Conservation (phyloP, 805 yeast genomes). For the Grigorovia yakushimaensis region DNA sequence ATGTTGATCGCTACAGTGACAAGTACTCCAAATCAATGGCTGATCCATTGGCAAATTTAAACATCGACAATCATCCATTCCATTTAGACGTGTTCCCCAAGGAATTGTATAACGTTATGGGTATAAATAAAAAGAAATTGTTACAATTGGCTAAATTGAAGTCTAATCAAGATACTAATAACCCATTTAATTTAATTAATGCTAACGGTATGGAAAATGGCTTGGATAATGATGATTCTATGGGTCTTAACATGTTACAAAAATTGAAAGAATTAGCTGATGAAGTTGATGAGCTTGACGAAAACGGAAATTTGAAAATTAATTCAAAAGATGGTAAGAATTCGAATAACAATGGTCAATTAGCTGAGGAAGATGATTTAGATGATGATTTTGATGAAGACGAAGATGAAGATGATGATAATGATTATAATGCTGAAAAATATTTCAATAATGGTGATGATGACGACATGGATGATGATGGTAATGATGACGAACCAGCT, state of each 20-base stretch:
- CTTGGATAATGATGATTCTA: not conserved
- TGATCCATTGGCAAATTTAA: conserved; percentile 37
- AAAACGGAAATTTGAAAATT: too few species aligned
- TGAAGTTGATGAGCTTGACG: conserved; percentile 34
- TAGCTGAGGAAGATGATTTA: conserved; percentile 47
- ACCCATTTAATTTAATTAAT: too few species aligned
- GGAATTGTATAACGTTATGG: conserved; percentile 68
- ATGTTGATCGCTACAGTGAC: conserved; percentile 76
- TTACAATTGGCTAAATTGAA: conserved; percentile 31
- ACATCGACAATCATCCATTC: conserved; percentile 73
- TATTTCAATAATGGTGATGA: conserved; percentile 34
- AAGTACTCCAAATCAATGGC: conserved; percentile 52
- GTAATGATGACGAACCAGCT: conserved; percentile 44
- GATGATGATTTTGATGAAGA: conserved; percentile 49
- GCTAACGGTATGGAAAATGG: conserved; percentile 23
- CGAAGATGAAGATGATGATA: conserved; percentile 52
- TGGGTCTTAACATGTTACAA: conserved; percentile 34
- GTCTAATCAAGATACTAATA: not conserved
- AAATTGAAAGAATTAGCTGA: conserved; percentile 41
- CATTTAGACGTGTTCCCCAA: conserved; percentile 61
- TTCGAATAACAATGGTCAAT: conserved; percentile 30
- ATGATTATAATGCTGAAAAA: conserved; percentile 38
- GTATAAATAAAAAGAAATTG: conserved; percentile 46
- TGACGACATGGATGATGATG: conserved; percentile 31
- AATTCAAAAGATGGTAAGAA: conserved; percentile 22